Base-by-base conservation (phyloP, 2,329 filamentous ascomycete species). In the Parastagonospora avenae region DNA sequence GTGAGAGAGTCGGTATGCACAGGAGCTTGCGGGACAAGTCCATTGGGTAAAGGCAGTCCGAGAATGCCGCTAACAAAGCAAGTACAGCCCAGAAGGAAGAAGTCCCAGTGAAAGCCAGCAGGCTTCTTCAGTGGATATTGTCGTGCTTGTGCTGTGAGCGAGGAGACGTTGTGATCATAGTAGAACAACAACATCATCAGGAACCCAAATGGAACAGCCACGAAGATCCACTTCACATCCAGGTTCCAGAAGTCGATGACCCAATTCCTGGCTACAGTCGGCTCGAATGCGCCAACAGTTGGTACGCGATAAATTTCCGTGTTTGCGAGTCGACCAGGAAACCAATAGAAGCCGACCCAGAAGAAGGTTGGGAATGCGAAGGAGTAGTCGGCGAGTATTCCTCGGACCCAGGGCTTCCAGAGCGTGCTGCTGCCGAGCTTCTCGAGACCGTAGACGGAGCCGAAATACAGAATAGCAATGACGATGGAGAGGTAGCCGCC, bases 71-170 rank as follows among this genome's bases (percentile, higher is more conserved):
- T 73, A 12, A 82, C 74, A 55, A 82, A 81, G 37, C 78, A 82
- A 6, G 80, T 82, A 60, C 75, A 79, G 4, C 80, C 80, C 2
- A 83, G 75, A 0, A 84, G 73, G 65, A 83, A 82, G 63, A 83
- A 82, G 64, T 83, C 81, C 81, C 81, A 83, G 60, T 83, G 79
- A 55, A 83, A 83, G 2, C 81, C 80, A 4, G 78, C 80, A 0
- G 81, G 80, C 52, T 83, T 83, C 55, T 77, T 79, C 28, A 83
- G 72, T 1, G 80, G 80, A 48, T 78, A 83, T 16, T 80, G 74
- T 24, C 77, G 75, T 4, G 79, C 80, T 66, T 83, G 81, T 0
- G 80, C 80, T 1, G 76, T 80, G 19, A 83, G 74, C 27, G 78
- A 81, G 55, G 77, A 80, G 42, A 83, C 79, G 33, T 79, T 79